Evolutionary conservation across 2,329 filamentous ascomycete genomes (phyloP).

Genomic region (Aspergillus nomiae): DNA sequence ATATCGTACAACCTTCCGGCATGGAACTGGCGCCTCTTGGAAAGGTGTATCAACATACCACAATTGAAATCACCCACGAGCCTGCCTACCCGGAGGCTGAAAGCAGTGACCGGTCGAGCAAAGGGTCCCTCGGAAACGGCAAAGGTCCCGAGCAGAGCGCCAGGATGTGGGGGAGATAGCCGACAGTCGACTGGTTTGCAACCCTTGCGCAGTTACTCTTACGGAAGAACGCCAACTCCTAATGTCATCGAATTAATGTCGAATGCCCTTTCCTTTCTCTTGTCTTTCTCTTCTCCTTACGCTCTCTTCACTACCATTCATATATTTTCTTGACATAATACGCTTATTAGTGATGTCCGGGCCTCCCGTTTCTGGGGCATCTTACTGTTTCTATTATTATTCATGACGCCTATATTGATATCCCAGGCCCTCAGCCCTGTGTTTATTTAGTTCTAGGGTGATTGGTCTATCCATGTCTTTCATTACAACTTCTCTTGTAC

Average conservation of each 20-base stretch:
- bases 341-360: neutral
- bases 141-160: slow-evolving; percentile 15
- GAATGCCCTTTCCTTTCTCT: neutral
- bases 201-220: neutral
- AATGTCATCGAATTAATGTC: neutral
- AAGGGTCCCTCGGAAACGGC: slow-evolving; percentile 22
- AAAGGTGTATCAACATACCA: slow-evolving; percentile 48
- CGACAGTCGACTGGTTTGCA: neutral
- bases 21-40: slow-evolving; percentile 37
- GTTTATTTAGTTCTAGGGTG: neutral
- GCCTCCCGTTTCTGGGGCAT: neutral
- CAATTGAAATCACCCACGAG: slow-evolving; percentile 45
- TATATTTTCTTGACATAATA: neutral
- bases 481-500: neutral
- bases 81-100: slow-evolving; percentile 29
- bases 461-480: neutral
- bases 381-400: neutral
- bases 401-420: slow-evolving; percentile 10
- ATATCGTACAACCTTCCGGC: slow-evolving; percentile 39
- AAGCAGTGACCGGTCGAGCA: slow-evolving; percentile 32
- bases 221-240: neutral
- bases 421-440: slow-evolving; percentile 1
- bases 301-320: neutral
- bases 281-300: neutral
- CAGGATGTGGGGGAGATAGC: slow-evolving; percentile 29